Evolutionary conservation across 805 yeast genomes (phyloP).

Genomic region (Kuraishia hungarica): DNA sequence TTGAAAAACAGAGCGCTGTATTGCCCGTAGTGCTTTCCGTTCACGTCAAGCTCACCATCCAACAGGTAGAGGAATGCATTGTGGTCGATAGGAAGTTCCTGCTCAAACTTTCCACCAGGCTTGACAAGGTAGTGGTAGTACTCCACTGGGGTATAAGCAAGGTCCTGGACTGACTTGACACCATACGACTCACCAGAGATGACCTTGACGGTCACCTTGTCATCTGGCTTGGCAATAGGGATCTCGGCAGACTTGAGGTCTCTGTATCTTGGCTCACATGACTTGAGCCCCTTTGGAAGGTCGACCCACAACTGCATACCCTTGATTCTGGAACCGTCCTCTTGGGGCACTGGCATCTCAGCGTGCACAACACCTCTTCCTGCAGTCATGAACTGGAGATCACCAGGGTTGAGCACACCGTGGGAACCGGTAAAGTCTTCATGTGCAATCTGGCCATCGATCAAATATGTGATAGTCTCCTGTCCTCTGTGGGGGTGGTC

Average conservation of each 20-base stretch:
- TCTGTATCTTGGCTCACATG: conserved; percentile 66
- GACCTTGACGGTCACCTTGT: conserved; percentile 57
- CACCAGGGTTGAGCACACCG: conserved; percentile 74
- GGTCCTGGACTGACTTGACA: conserved; percentile 60
- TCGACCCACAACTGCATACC: conserved; percentile 91
- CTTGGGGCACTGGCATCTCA: conserved; percentile 66
- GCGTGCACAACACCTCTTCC: conserved; percentile 82
- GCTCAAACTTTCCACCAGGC: conserved; percentile 58
- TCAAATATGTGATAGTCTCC: conserved; percentile 66
- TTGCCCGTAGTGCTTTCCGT: conserved; percentile 32
- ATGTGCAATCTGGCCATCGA: conserved; percentile 64
- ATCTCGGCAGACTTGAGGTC: conserved; percentile 65
- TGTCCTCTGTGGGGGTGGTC: conserved; percentile 82
- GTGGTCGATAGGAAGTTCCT: conserved; percentile 49
- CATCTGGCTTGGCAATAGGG: conserved; percentile 59
- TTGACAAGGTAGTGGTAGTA: conserved; percentile 59
- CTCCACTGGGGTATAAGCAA: conserved; percentile 77
- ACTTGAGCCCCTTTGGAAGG: conserved; percentile 55
- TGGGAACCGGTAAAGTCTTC: conserved; percentile 84
- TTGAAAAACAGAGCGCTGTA: conserved; percentile 56
- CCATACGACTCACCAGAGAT: conserved; percentile 76
- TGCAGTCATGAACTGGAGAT: conserved; percentile 90
- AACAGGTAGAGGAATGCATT: conserved; percentile 65
- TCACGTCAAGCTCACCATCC: conserved; percentile 47
- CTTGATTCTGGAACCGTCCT: conserved; percentile 36